phyloP scores from a whole-genome alignment of 805 yeast species.

The Brettanomyces anomalus region DNA sequence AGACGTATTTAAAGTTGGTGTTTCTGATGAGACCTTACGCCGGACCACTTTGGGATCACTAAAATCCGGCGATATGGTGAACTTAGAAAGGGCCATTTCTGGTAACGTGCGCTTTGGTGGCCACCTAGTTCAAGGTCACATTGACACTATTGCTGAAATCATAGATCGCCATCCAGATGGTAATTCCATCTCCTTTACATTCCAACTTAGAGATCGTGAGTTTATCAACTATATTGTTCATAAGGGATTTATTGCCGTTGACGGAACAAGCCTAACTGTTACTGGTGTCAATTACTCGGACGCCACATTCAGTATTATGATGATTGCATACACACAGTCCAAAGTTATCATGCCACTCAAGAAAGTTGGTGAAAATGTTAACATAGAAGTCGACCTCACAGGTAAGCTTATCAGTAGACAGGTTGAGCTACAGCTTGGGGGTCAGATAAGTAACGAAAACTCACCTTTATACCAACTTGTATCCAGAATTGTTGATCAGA shows the following conservation, averaged over 20 bases:
- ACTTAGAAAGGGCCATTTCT: conserved; percentile 85
- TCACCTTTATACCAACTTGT: conserved; percentile 45
- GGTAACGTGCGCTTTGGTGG: conserved; percentile 86
- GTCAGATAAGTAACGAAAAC: conserved; percentile 40
- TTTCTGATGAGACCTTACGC: conserved; percentile 86
- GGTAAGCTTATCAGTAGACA: conserved; percentile 91
- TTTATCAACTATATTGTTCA: conserved; percentile 74
- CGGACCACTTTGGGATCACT: conserved; percentile 68
- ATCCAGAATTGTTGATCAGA: conserved; percentile 36
- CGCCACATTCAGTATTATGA: conserved; percentile 68
- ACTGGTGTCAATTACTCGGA: conserved; percentile 59
- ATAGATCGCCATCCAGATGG: conserved; percentile 48
- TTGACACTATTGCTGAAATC: conserved; percentile 78
- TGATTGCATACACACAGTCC: conserved; percentile 84
- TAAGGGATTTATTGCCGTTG: conserved; percentile 89
- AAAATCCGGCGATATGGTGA: conserved; percentile 52
- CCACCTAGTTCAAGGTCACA: conserved; percentile 96
- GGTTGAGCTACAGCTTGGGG: conserved; percentile 47
- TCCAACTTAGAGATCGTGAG: conserved; percentile 55
- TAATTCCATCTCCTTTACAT: conserved; percentile 69
- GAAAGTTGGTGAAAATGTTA: conserved; percentile 54
- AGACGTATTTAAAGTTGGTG: conserved; percentile 71
- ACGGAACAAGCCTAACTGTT: conserved; percentile 89
- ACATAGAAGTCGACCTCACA: conserved; percentile 89
- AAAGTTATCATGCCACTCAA: conserved; percentile 70